Evolutionary conservation across 2,329 filamentous ascomycete species (phyloP), one percentile per base, ranked within the genome.

Genomic region (Didymella arachidicola): DNA sequence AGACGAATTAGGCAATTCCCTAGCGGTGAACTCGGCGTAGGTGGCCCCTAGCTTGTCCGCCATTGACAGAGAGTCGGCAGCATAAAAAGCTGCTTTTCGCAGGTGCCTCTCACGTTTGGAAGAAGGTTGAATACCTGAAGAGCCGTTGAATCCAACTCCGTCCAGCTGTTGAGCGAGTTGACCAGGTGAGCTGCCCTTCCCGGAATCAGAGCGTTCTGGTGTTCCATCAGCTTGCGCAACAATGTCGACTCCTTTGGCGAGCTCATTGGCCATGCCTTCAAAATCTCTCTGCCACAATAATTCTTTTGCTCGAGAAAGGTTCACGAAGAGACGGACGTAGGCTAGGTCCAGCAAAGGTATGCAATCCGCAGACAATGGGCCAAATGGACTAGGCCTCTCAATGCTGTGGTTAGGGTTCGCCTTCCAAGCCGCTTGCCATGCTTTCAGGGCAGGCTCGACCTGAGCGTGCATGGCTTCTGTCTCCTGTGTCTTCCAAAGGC

Each of bases 381-480:
- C 92, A 70, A 88, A 94, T 0, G 92, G 91, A 73, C 95, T 96
- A 0, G 92, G 92, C 50, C 92, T 84, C 74, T 96, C 91, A 5
- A 95, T 79, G 68, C 89, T 93, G 75, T 97, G 93, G 42, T 90
- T 86, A 2, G 92, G 90, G 72, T 95, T 96, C 69, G 88, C 91
- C 41, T 89, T 87, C 94, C 94, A 98, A 0, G 93, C 93, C 45
- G 89, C 86, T 78, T 97, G 92, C 95, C 95, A 99, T 7, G 94
- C 93, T 74, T 93, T 90, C 61, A 99, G 81, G 2, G 94, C 94
- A 11, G 94, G 94, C 75, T 97, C 93, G 57, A 98, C 96, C 71
- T 97, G 93, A 1, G 90, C 87, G 74, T 97, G 93, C 93, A 98
- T 96, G 64, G 93, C 92, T 66, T 98, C 93, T 0, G 92, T 96